A percentile compares a stretch with the other conserved stretches of the same genome.
phyloP scores from a whole-genome alignment of 2,329 filamentous ascomycete species.

The Annulohypoxylon truncatum region DNA sequence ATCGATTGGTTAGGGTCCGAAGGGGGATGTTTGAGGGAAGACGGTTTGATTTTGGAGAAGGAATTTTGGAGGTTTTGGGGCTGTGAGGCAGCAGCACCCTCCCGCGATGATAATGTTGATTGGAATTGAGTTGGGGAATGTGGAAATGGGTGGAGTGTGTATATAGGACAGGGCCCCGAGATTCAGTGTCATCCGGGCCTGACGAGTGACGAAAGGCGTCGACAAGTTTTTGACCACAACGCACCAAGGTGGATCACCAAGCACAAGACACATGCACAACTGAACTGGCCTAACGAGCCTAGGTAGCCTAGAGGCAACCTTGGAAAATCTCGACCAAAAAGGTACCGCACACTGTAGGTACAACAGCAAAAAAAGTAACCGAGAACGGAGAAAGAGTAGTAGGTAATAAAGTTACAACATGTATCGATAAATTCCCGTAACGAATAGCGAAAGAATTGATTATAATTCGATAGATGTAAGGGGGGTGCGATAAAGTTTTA shows the following conservation, averaged over 20 bases:
- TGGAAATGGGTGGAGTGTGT: constrained; percentile 50
- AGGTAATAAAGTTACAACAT: neutral
- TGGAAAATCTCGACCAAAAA: constrained; percentile 26
- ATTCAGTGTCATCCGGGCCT: constrained; percentile 41
- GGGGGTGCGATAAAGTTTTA: neutral
- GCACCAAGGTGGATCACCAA: constrained; percentile 39
- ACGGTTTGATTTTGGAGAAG: constrained; percentile 74
- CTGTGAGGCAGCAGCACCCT: constrained; percentile 81
- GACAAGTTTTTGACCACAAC: constrained; percentile 37
- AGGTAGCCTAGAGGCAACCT: neutral
- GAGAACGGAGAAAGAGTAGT: constrained; percentile 28
- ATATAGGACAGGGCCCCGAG: constrained; percentile 45
- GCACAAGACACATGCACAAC: constrained; percentile 42
- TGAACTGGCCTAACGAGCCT: constrained; percentile 18
- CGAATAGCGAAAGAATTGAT: constrained; percentile 18
- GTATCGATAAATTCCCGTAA: constrained; percentile 32
- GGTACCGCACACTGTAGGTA: constrained; percentile 41
- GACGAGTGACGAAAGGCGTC: constrained; percentile 40
- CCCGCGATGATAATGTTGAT: constrained; percentile 58
- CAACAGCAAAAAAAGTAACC: constrained; percentile 20
- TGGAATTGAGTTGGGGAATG: constrained; percentile 46
- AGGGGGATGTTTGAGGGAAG: constrained; percentile 89
- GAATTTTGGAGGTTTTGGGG: constrained; percentile 86
- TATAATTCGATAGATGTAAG: neutral
- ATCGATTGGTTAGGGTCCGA: constrained; percentile 71